Evolutionary conservation across 768 basidiomycete species (phyloP), one percentile per base, ranked within the genome.

Genomic region (Mycena alexandri): DNA sequence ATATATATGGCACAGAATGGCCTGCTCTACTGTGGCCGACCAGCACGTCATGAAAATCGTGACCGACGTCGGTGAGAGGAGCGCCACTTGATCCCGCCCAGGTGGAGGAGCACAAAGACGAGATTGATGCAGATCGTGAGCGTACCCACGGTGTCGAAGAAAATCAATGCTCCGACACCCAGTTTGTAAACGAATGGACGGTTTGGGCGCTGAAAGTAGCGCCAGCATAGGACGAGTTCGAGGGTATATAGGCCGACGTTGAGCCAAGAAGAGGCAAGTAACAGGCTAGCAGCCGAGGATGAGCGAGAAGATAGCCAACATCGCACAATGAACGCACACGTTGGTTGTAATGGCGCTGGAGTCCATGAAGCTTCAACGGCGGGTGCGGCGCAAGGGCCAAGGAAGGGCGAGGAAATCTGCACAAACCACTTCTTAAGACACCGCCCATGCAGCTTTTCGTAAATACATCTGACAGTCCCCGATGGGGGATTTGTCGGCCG

Each of bases 1-100:
- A 22, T 42, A 64, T 25, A 64, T 34, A 43, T 58, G 48, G 33
- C 53, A 55, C 17, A 63, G 17, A 29, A 63, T 38, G 3, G 53
- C 36, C 24, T 63, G 62, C 44, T 54, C 62, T 2, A 63, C 50
- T 17, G 62, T 52, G 6, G 62, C 62, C 12, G 62, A 22, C 16
- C 43, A 54, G 41, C 36, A 63, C 33, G 62, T 56, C 44, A 48
- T 46, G 16, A 63, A 36, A 9, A 63, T 56, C 16, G 14, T 13
- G 13, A 63, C 19, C 7, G 53, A 14, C 13, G 53, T 63, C 21
- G 62, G 62, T 4, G 44, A 6, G 4, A 55, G 33, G 2, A 29
- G 33, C 29, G 42, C 53, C 48, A 52, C 25, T 2, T 44, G 36
- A 22, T 56, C n/a, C 33, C 42, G 2, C 10, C n/a, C 2, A 54